Percentiles rank a stretch among this genome's conserved stretches.
Conservation (phyloP, 768 basidiomycete genomes). For the Leccinum subtestaceum region DNA sequence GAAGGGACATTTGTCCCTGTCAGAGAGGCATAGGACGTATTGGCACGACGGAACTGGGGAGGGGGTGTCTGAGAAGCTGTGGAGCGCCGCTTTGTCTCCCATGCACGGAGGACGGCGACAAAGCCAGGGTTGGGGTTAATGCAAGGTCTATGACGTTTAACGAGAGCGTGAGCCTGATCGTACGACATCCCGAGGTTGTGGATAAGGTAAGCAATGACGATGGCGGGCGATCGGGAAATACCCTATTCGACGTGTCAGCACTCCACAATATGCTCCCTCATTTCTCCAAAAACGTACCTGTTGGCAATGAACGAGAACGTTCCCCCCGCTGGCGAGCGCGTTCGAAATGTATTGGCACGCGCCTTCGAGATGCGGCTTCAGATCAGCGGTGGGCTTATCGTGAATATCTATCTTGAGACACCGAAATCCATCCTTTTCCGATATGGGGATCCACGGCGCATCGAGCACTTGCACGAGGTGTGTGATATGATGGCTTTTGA, state of each 20-base stretch:
- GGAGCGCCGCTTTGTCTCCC: conserved; percentile 44
- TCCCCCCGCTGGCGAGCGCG: conserved; percentile 56
- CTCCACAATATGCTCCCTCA: neutral
- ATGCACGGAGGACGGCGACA: conserved; percentile 54
- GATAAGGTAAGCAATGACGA: conserved; percentile 82
- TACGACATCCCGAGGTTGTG: conserved; percentile 70
- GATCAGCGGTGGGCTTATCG: conserved; percentile 58
- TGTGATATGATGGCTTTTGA: conserved; percentile 48
- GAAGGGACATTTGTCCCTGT: neutral
- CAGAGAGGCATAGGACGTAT: conserved; percentile 22
- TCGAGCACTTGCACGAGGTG: conserved; percentile 69
- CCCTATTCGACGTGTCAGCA: conserved; percentile 43
- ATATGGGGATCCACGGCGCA: conserved; percentile 56
- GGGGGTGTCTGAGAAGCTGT: conserved; percentile 6
- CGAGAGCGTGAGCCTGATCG: conserved; percentile 57
- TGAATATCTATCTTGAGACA: conserved; percentile 68
- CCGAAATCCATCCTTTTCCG: conserved; percentile 44
- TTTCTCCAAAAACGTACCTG: conserved; percentile 49
- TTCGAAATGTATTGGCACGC: conserved; percentile 66
- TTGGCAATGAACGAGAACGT: conserved; percentile 77
- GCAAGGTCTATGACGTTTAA: conserved; percentile 66
- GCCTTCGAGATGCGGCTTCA: conserved; percentile 65
- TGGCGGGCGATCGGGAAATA: conserved; percentile 71
- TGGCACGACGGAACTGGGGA: conserved; percentile 29
- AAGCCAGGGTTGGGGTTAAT: conserved; percentile 80